Base-by-base conservation (phyloP, 2,329 filamentous ascomycete species). In the Fusarium phyllophilum region DNA sequence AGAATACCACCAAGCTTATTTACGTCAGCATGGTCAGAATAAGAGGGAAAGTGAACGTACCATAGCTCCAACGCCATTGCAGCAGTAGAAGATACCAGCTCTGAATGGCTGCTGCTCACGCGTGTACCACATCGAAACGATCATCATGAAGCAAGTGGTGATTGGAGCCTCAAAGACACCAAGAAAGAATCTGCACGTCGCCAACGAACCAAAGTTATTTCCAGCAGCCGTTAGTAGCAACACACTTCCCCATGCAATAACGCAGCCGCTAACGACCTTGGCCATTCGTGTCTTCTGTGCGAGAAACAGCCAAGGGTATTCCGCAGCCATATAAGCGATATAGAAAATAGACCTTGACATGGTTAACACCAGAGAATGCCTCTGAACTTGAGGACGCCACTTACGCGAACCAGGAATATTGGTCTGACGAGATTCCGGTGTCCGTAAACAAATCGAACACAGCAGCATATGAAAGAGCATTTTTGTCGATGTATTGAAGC, bases 401-500 rank as follows among this genome's bases (percentile, higher is more conserved):
- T 31, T 31, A 31, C 9, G 85, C 84, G 3, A 88, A 82, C 86
- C 87, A 88, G 36, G 83, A 83, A 57, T 89, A 89, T 45, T 88
- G 80, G 1, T 80, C 79, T 20, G 81, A 79, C 3, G 78, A 82
- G 56, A 88, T 87, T 11, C 83, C 79, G 0, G 86, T 87, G 39
- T 84, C 84, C 13, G 80, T 79, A 65, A 89, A 85, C 0, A 89
- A 78, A 41, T 89, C 88, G 62, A 89, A 89, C 0, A 89, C 87
- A 0, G 87, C 87, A 0, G 84, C 83, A 73, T 89, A 29, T 26
- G 26, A 26, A 26, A 26, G 26, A 26, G 26, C 84, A 61, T 85
- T 84, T 77, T 89, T 90, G 76, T 89, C 87, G 70, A 89, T 87
- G 72, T 86, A 89, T 70, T 89, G 87, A 11, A 89, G 79, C n/a